Base-by-base conservation (phyloP, 768 basidiomycete species). In the Collybia nuda region DNA sequence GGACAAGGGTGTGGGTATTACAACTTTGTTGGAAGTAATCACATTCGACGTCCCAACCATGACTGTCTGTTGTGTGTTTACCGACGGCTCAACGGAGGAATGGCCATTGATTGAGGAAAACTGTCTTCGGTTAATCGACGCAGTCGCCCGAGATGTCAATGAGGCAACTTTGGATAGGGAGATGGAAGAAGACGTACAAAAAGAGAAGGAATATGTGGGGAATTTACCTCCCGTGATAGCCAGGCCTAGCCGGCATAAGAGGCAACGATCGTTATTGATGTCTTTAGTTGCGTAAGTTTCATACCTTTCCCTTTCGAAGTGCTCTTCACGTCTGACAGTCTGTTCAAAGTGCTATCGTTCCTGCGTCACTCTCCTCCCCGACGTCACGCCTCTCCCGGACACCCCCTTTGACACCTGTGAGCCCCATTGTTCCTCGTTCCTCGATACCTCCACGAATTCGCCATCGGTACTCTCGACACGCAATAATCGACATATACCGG, bases 261-360 rank as follows among this genome's bases (percentile, higher is more conserved):
- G 82, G 56, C 82, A 86, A 57, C 76, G 82, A 39, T 90, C 88
- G 14, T 62, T 90, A 52, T 71, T 88, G 42, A 86, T 84, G 78
- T 78, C 84, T 6, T 69, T 90, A 36, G 80, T 89, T 51, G 77
- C 82, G 77, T 85, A 68, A 45, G 76, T 84, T 68, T 42, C 70
- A 64, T 37, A 52, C 43, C 6, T 50, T 17, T 40, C 21, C 39
- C 37, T 22, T n/a, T 18, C 40, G 40, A 22, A n/a, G 21, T 54
- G n/a, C n/a, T 32, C 48, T 43, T 39, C 32, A 64, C 26, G 54
- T 62, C 48, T 57, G n/a, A 54, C 28, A 3, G 43, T n/a, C n/a
- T 55, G 17, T 54, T 49, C 51, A 22, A 28, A 64, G 64, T 21
- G 59, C 63, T 19, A 59, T 66, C 11, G 58, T 66, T 39, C 65